Conservation (phyloP, 768 basidiomycete species). For the Tulasnella sp. region DNA sequence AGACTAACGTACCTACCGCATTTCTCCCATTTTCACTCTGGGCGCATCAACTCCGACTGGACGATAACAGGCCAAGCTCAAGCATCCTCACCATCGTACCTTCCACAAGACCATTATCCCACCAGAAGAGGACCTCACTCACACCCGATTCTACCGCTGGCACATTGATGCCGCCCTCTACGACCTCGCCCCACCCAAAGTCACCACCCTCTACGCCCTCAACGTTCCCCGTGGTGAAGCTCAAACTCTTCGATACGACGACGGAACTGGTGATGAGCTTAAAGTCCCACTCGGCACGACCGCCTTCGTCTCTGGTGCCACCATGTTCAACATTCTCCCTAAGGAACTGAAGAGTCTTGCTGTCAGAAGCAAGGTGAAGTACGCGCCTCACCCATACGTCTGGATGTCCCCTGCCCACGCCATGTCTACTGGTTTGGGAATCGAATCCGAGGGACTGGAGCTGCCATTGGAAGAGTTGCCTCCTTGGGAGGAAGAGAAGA, state of each 20-base stretch:
- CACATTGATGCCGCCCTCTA: conserved; percentile 88
- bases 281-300: conserved; percentile 82
- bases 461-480: conserved; percentile 63
- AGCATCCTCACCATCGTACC: conserved; percentile 78
- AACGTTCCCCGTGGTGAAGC: conserved; percentile 59
- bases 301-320: conserved; percentile 61
- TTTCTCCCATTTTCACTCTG: background rate
- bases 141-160: conserved; percentile 88
- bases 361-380: conserved; percentile 67
- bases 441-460: conserved; percentile 75
- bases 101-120: conserved; percentile 81
- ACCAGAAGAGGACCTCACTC: conserved; percentile 64
- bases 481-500: conserved; percentile 70
- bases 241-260: conserved; percentile 74
- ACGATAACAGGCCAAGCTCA: conserved; percentile 53
- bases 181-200: conserved; percentile 70
- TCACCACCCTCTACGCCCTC: conserved; percentile 80
- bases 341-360: conserved; percentile 71
- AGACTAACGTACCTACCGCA: background rate
- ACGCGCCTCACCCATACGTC: conserved; percentile 82
- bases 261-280: conserved; percentile 80
- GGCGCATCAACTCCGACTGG: background rate
- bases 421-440: conserved; percentile 73
- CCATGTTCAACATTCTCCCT: conserved; percentile 78
- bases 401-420: conserved; percentile 83